Evolutionary conservation across 306 rosid species (phyloP).

Genomic region (Cucurbita pepo): DNA sequence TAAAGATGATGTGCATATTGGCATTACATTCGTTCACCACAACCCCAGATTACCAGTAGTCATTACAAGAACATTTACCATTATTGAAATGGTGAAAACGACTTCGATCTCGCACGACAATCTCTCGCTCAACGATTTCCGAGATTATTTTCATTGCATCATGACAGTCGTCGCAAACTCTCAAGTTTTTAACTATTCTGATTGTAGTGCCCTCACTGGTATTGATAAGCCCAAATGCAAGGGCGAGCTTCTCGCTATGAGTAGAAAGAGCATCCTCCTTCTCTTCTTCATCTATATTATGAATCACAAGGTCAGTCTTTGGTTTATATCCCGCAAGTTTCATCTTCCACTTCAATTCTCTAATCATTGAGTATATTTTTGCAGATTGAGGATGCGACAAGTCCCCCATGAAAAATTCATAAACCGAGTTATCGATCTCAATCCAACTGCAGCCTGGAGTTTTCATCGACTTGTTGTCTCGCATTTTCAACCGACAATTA

Average conservation of each 20-base stretch:
- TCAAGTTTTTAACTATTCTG: conserved; percentile 18
- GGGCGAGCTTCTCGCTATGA: conserved; percentile 23
- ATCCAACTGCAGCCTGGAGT: conserved; percentile 23
- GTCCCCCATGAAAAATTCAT: conserved; percentile 27
- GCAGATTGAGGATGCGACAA: conserved; percentile 12
- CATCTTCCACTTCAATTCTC: conserved; percentile 19
- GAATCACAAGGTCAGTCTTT: conserved; percentile 19
- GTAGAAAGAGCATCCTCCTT: conserved; percentile 23
- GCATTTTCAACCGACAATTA: conserved; percentile 17
- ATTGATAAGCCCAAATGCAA: conserved; percentile 24
- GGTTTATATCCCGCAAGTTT: conserved; percentile 21
- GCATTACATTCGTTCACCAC: background rate
- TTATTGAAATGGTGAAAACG: conserved; percentile 22
- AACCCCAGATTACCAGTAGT: conserved; percentile 11
- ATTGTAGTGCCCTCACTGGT: conserved; percentile 19
- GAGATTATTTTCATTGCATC: conserved; percentile 17
- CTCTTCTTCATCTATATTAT: conserved; percentile 25
- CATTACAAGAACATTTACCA: conserved; percentile 20
- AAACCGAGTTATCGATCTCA: conserved; percentile 16
- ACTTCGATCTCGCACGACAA: conserved; percentile 17
- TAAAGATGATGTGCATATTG: too few relatives aligned
- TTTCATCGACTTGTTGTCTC: conserved; percentile 8
- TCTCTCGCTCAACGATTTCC: conserved; percentile 10
- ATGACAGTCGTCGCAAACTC: conserved; percentile 21
- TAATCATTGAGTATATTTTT: conserved; percentile 15